Conservation (phyloP, 2,329 filamentous ascomycete species). For the Apiospora rasikravindrae region DNA sequence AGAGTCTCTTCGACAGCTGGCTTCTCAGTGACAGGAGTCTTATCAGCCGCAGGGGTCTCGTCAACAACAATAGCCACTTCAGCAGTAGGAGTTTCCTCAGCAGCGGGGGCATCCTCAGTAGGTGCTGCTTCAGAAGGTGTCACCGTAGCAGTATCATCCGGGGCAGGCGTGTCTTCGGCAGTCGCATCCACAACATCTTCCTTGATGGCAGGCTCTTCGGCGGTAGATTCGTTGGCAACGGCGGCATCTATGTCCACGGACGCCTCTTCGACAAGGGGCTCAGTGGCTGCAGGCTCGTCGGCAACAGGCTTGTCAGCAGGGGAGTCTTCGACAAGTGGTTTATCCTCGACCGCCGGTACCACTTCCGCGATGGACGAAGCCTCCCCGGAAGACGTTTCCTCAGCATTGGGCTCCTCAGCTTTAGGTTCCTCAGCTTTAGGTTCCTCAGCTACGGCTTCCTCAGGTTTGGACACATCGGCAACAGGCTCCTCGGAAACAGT, state of each 20-base stretch:
- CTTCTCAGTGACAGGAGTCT: not conserved
- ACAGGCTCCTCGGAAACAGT: slow-evolving; percentile 1
- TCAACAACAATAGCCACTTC: slow-evolving; percentile 18
- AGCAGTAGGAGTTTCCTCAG: slow-evolving; percentile 15
- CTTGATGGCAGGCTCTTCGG: not conserved
- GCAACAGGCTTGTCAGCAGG: not conserved
- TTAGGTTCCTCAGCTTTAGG: slow-evolving; percentile 1
- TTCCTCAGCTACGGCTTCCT: slow-evolving; percentile 7
- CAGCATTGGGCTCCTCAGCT: slow-evolving; percentile 15
- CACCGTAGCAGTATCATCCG: slow-evolving; percentile 19
- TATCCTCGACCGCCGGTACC: not conserved
- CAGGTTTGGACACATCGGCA: not conserved
- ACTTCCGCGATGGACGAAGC: slow-evolving; percentile 20
- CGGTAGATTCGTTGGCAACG: slow-evolving; percentile 9
- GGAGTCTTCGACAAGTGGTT: not conserved
- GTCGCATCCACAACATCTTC: not conserved
- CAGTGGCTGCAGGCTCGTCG: not conserved
- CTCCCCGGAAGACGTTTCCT: slow-evolving; percentile 21
- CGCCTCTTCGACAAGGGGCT: not conserved
- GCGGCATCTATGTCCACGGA: slow-evolving; percentile 18
- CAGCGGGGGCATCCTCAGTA: slow-evolving; percentile 12
- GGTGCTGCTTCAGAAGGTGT: not conserved
- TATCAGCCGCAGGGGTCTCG: slow-evolving; percentile 13
- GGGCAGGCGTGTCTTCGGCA: not conserved
- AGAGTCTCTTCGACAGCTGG: slow-evolving; percentile 22